A percentile compares a stretch with the other conserved stretches of the same genome.
phyloP scores from a whole-genome alignment of 164 flowering plant genomes.

The Cinnamomum chago region DNA sequence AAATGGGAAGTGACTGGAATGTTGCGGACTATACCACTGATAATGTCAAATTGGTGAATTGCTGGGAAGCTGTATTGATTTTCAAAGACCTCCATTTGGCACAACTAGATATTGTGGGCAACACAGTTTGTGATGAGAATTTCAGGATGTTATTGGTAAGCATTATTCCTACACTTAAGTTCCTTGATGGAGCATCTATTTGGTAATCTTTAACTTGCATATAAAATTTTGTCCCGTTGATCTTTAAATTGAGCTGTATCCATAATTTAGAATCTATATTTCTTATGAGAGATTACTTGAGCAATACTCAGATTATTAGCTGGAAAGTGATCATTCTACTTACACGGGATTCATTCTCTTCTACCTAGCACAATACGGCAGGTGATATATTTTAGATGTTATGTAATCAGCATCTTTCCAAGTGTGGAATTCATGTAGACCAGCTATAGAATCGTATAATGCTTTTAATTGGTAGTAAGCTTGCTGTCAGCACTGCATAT shows the following conservation, averaged over 20 bases:
- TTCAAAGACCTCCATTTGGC: constrained; percentile 51
- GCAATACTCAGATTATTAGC: no score
- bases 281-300: no score
- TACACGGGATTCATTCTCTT: no score
- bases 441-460: no score
- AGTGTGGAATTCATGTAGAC: no score
- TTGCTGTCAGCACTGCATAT: no score
- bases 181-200: constrained; percentile 46
- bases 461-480: no score
- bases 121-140: constrained; percentile 43
- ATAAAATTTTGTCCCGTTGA: background rate
- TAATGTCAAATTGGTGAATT: constrained; percentile 18
- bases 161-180: constrained; percentile 50
- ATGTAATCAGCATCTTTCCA: no score
- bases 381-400: no score
- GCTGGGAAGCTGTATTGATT: constrained; percentile 59
- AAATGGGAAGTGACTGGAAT: constrained; percentile 27
- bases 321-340: no score
- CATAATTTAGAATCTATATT: background rate
- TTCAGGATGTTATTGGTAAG: constrained; percentile 40
- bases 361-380: no score
- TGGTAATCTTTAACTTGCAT: background rate
- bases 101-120: constrained; percentile 64
- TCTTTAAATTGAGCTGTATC: background rate
- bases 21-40: constrained; percentile 20